Evolutionary conservation across 306 rosid genomes (phyloP), one percentile per base, ranked within the genome.

Genomic region (Trifolium dubium): DNA sequence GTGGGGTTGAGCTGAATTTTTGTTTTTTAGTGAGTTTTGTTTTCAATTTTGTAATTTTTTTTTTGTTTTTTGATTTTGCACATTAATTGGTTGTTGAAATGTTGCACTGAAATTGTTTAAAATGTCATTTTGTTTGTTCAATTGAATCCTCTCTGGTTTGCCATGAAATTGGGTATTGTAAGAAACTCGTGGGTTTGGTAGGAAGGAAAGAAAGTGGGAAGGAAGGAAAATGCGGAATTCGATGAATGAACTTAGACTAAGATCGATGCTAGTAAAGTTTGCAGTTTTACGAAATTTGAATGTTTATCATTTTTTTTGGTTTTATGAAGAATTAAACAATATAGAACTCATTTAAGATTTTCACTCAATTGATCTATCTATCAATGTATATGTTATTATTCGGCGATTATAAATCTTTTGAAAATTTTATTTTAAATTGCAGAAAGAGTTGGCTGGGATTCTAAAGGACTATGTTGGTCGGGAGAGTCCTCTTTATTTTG

Each of bases 401-500:
- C 19, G 64, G 30, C 12, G n/a, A 56, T 54, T 29, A 54, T 69
- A 54, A 74, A 55, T 55, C 10, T 83, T 69, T 65, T 78, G 59
- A 29, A 37, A 23, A 53, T 10, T 28, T 60, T 76, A 8, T 83
- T 55, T 81, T 44, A 34, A 78, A 54, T 83, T 81, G 81, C 92
- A 94, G 99, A 87, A 49, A 54, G 93, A 88, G 65, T 74, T 94
- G 72, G 77, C 84, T 76, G 96, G 85, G 68, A 87, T 94, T 81
- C 84, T 94, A 78, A 94, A 31, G 83, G 97, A 94, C 76, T 94
- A 92, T 41, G 99, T 94, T 17, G 99, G 99, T 28, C 83, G 99
- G 83, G 99, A 89, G 87, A 94, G 70, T 77, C 99, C 99, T 67
- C 90, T 94, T 47, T 92, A 94, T 75, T 92, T 91, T 74, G 99